Evolutionary conservation across 768 basidiomycete species (phyloP).

Genomic region (Russula sp.): DNA sequence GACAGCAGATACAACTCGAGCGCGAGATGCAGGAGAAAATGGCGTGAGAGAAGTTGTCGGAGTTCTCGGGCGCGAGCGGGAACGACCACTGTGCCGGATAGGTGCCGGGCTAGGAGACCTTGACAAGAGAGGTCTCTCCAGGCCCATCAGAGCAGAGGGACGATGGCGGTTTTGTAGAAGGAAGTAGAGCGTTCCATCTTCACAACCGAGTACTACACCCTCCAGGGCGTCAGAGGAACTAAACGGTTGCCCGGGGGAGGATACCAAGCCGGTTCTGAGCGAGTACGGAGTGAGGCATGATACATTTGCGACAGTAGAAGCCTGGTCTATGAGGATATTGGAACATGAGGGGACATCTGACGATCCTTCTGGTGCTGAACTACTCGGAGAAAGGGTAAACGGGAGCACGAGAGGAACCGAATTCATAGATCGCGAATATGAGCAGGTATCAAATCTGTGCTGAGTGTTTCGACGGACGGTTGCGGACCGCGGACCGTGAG

Average conservation of each 20-base stretch:
- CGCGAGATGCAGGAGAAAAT: conserved; percentile 48
- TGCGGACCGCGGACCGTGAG: neutral
- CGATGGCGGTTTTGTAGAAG: conserved; percentile 21
- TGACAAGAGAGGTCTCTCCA: conserved; percentile 9
- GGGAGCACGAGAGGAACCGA: conserved; percentile 16
- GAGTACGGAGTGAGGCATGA: conserved; percentile 4
- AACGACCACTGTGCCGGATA: conserved; percentile 10
- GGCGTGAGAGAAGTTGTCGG: conserved; percentile 30
- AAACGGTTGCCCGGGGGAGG: neutral
- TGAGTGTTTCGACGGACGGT: neutral
- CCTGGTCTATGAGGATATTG: conserved; percentile 1
- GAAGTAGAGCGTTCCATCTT: conserved; percentile 33
- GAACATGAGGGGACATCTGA: neutral
- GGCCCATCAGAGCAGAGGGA: neutral
- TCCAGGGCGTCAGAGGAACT: conserved; percentile 10
- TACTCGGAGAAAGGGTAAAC: conserved; percentile 2
- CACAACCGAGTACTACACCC: conserved; percentile 31
- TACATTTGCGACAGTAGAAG: conserved; percentile 4
- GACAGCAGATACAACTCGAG: conserved; percentile 64
- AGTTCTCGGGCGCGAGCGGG: conserved; percentile 16
- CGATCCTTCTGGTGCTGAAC: neutral
- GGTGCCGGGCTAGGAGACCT: conserved; percentile 4
- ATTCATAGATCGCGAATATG: conserved; percentile 6
- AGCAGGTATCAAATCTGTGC: neutral
- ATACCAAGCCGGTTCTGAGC: neutral